A percentile compares a stretch with the other conserved stretches of the same genome.
Conservation (phyloP, 2,329 filamentous ascomycete genomes). For the Trichoderma arundinaceum region DNA sequence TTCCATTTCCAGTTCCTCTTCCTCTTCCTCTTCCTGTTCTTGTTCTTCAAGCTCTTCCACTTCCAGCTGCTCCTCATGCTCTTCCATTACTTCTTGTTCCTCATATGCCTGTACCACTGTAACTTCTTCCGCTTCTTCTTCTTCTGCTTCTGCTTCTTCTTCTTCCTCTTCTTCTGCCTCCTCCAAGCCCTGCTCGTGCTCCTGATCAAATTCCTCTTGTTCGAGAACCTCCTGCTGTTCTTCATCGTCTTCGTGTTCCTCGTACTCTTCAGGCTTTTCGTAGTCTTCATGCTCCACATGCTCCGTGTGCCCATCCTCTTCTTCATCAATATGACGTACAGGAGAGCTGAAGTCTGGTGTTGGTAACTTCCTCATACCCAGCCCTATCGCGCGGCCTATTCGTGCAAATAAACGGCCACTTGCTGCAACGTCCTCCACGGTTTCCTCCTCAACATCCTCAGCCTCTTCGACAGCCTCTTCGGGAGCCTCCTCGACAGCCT, state of each 20-base stretch:
- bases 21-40: neutral
- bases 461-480: neutral
- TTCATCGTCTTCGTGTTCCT: constrained; percentile 5
- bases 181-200: neutral
- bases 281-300: constrained; percentile 32
- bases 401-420: neutral
- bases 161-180: constrained; percentile 4
- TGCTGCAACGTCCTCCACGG: neutral
- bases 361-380: constrained; percentile 53
- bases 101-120: too few species aligned
- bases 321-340: constrained; percentile 37
- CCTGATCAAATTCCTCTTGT: neutral
- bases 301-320: constrained; percentile 1
- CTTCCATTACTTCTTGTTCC: constrained; percentile 19
- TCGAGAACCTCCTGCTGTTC: neutral
- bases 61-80: constrained; percentile 28
- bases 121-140: neutral
- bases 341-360: constrained; percentile 60
- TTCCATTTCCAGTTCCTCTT: neutral
- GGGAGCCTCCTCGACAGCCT: neutral
- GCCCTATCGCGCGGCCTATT: constrained; percentile 41
- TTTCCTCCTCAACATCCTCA: neutral
- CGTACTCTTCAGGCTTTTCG: neutral
- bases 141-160: neutral
- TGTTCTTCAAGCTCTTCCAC: constrained; percentile 4